phyloP scores from a whole-genome alignment of 495 filamentous ascomycete genomes.

The Penicillium chermesinum region DNA sequence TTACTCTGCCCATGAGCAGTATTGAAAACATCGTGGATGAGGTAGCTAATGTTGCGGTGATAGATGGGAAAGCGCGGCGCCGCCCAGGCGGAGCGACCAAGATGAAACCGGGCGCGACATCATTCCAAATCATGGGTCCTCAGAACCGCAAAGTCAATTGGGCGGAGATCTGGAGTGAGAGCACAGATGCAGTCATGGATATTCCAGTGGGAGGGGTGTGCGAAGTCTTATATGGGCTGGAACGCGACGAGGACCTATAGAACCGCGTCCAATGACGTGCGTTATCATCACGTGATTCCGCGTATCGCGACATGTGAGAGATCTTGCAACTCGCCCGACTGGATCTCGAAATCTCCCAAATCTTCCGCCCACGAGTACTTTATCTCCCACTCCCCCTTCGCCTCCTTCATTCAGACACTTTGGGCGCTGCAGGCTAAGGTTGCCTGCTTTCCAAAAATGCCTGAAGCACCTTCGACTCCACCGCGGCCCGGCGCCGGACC shows the following conservation, averaged over 20 bases:
- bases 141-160: constrained; percentile 56
- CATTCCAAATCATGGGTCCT: constrained; percentile 44
- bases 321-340: too few relatives aligned
- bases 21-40: constrained; percentile 92
- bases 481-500: constrained; percentile 37
- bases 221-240: constrained; percentile 62
- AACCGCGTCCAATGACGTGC: constrained; percentile 8
- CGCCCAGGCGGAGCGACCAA: constrained; percentile 38
- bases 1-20: constrained; percentile 74
- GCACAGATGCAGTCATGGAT: constrained; percentile 97
- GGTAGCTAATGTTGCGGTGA: constrained; percentile 74
- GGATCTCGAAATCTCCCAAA: neutral
- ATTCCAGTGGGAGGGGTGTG: constrained; percentile 95
- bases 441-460: constrained; percentile 12
- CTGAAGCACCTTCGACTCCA: constrained; percentile 57
- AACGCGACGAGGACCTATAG: constrained; percentile 32
- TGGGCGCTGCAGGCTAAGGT: neutral
- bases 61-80: constrained; percentile 66
- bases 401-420: neutral
- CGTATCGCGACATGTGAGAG: constrained; percentile 2
- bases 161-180: constrained; percentile 78
- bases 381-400: neutral
- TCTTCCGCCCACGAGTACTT: neutral
- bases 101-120: constrained; percentile 43
- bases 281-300: neutral